Percentiles rank a stretch among this genome's conserved stretches.
phyloP scores from a whole-genome alignment of 2,329 filamentous ascomycete genomes.

The Penicillium polonicum region DNA sequence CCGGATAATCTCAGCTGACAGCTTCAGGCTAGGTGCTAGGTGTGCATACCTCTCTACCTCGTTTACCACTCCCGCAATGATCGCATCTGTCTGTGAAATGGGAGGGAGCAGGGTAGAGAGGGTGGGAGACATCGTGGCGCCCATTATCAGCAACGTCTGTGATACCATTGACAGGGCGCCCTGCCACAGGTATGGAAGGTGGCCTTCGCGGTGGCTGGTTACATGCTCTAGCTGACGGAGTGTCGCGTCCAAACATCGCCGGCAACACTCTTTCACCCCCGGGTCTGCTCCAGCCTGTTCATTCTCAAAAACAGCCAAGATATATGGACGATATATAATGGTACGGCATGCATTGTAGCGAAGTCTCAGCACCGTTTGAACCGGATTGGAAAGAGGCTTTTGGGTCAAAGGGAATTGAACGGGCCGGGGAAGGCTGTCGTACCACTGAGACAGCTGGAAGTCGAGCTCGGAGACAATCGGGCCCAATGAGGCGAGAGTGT shows the following conservation, averaged over 20 bases:
- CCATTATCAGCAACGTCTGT: conserved; percentile 79
- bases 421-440: conserved; percentile 70
- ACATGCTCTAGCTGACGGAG: conserved; percentile 78
- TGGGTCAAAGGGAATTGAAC: conserved; percentile 75
- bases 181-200: conserved; percentile 85
- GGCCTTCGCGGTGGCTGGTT: conserved; percentile 73
- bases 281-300: conserved; percentile 70
- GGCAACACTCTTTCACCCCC: conserved; percentile 72
- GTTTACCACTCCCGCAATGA: conserved; percentile 73
- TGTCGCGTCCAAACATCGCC: conserved; percentile 77
- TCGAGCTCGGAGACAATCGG: conserved; percentile 78
- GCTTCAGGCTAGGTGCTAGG: conserved; percentile 70
- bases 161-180: conserved; percentile 79
- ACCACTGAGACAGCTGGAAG: conserved; percentile 81
- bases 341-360: conserved; percentile 83
- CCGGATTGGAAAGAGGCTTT: conserved; percentile 65
- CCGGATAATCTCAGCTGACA: conserved; percentile 77
- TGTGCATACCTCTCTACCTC: conserved; percentile 74
- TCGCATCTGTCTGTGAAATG: conserved; percentile 62
- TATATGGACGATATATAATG: conserved; percentile 82
- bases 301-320: conserved; percentile 75
- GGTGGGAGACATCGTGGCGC: conserved; percentile 74
- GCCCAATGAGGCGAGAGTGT: conserved; percentile 70
- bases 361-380: conserved; percentile 75
- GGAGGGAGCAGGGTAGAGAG: conserved; percentile 65